phyloP scores from a whole-genome alignment of 2,329 filamentous ascomycete species.

The Epichloe gansuensis region DNA sequence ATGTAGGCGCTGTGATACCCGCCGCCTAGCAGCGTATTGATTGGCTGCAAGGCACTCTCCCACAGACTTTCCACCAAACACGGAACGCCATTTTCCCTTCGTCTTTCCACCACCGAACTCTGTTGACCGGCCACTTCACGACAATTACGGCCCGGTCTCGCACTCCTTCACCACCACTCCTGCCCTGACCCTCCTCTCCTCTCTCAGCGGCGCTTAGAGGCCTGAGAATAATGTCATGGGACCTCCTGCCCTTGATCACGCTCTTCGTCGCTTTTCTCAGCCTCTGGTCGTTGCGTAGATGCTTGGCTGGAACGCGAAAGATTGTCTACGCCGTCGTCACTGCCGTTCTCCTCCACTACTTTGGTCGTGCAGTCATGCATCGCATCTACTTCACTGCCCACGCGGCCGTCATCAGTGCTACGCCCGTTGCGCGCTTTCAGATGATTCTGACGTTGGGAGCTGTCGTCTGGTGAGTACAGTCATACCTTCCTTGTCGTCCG shows the following conservation, averaged over 20 bases:
- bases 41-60: too few species aligned
- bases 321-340: conserved; percentile 20
- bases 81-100: neutral
- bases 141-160: neutral
- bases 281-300: conserved; percentile 26
- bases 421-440: conserved; percentile 37
- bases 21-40: too few species aligned
- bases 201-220: conserved; percentile 8
- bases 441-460: conserved; percentile 44
- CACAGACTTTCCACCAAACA: too few species aligned
- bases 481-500: neutral
- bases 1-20: too few species aligned
- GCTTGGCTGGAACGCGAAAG: conserved; percentile 20
- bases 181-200: neutral
- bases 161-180: neutral
- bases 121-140: neutral
- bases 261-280: conserved; percentile 26
- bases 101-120: neutral
- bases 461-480: conserved; percentile 36
- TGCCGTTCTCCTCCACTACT: conserved; percentile 21
- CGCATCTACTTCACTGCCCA: conserved; percentile 17
- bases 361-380: conserved; percentile 19
- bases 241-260: conserved; percentile 28
- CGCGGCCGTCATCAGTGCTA: conserved; percentile 30
- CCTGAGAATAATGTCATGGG: conserved; percentile 32